These are phyloP conservation scores for Lasiosphaeris hirsuta DNA, from an alignment of 495 filamentous ascomycete species.

Conservation along the genomic window DNA sequence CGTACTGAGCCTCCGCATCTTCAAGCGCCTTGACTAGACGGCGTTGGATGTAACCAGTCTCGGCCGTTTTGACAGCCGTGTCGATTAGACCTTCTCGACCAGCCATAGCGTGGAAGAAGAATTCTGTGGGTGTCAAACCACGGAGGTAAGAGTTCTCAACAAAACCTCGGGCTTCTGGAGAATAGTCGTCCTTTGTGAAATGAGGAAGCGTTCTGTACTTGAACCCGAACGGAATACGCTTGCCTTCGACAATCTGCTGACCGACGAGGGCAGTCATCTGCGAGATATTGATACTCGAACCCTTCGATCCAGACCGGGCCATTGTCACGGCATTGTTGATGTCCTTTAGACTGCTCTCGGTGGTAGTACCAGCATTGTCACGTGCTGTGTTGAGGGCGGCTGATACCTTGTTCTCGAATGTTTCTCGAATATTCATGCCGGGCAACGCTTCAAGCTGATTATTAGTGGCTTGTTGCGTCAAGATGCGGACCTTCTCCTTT, in stretches of 20 bases:
- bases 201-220: conserved; percentile 96
- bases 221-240: conserved; percentile 99
- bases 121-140: conserved; percentile 91
- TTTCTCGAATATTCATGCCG: conserved; percentile 97
- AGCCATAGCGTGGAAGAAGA: conserved; percentile 99
- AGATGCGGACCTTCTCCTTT: conserved; percentile 71
- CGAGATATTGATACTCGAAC: conserved; percentile 97
- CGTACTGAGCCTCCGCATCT: conserved; percentile 96
- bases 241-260: conserved; percentile 96
- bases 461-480: conserved; percentile 73
- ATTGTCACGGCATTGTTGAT: conserved; percentile 93
- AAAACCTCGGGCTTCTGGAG: conserved; percentile 92
- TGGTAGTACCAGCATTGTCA: conserved; percentile 90
- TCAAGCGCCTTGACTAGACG: conserved; percentile 97
- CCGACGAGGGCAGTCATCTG: conserved; percentile 98
- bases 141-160: conserved; percentile 98
- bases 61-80: conserved; percentile 98
- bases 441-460: conserved; percentile 84
- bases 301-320: conserved; percentile 94
- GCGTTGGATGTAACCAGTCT: conserved; percentile 98
- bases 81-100: conserved; percentile 99
- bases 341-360: conserved; percentile 89
- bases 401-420: conserved; percentile 93
- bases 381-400: conserved; percentile 91
- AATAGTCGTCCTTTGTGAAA: conserved; percentile 99